These are phyloP conservation scores for Rutidosis leptorrhynchoides DNA, from an alignment of 129 eudicot species.

Conservation along the genomic window DNA sequence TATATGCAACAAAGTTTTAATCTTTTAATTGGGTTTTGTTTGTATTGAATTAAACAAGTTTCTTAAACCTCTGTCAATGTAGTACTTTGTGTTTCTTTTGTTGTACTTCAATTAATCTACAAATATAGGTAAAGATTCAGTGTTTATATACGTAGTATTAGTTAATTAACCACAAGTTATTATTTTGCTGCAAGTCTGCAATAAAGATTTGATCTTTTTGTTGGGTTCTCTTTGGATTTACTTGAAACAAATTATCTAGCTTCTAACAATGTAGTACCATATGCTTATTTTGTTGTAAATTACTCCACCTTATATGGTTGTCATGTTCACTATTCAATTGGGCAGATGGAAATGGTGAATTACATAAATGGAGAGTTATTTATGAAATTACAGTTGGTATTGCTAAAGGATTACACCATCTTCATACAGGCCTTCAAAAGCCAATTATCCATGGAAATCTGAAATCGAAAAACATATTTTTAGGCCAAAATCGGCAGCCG, in stretches of 20 bases:
- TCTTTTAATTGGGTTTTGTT: not conserved
- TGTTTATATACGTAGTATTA: no score
- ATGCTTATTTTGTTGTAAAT: not conserved
- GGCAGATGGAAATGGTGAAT: conserved; percentile 15
- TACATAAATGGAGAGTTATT: not conserved
- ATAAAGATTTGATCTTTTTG: not conserved
- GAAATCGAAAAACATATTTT: conserved; percentile 13
- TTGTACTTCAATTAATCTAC: not conserved
- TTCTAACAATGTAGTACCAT: not conserved
- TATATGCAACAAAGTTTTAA: not conserved
- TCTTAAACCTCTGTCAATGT: not conserved
- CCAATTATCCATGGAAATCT: conserved; percentile 16
- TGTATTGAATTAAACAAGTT: not conserved
- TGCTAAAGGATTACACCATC: conserved; percentile 11
- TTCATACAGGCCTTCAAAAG: conserved; percentile 5
- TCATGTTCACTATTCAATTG: not conserved
- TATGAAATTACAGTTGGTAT: conserved; percentile 2
- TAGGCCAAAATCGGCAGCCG: conserved; percentile 5
- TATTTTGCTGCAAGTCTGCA: not conserved
- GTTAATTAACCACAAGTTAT: no score
- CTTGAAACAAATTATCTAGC: not conserved
- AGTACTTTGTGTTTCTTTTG: not conserved
- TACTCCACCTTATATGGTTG: not conserved
- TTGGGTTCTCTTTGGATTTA: not conserved
- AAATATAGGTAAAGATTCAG: no score